Evolutionary conservation across 768 basidiomycete genomes (phyloP).

Genomic region (Russula dissimulans): DNA sequence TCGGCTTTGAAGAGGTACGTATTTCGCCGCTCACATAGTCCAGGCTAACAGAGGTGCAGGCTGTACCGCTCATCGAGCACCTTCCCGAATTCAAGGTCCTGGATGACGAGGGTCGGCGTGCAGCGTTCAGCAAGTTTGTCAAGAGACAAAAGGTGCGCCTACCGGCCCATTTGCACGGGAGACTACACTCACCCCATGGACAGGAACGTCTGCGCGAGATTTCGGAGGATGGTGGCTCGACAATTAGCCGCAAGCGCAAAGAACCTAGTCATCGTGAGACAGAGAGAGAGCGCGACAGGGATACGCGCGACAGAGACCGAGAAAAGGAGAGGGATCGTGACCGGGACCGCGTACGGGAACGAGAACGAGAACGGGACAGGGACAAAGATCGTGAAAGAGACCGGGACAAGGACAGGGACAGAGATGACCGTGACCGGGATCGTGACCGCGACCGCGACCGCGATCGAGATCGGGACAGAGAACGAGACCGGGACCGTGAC

Average conservation of each 20-base stretch:
- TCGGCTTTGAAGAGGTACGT: conserved; percentile 74
- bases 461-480: conserved; percentile 26
- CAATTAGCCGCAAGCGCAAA: conserved; percentile 72
- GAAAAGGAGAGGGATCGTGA: conserved; percentile 30
- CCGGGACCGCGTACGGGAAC: conserved; percentile 25
- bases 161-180: not conserved
- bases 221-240: conserved; percentile 76
- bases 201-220: conserved; percentile 70
- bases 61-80: conserved; percentile 66
- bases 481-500: conserved; percentile 27
- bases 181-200: not conserved
- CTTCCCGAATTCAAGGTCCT: conserved; percentile 82
- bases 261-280: conserved; percentile 41
- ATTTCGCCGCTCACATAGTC: not conserved
- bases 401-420: conserved; percentile 1
- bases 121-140: conserved; percentile 81
- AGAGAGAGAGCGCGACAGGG: conserved; percentile 27
- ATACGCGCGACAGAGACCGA: conserved; percentile 32
- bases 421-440: conserved; percentile 16
- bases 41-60: conserved; percentile 33
- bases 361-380: conserved; percentile 21
- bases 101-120: conserved; percentile 72
- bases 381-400: conserved; percentile 20
- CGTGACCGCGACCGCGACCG: conserved; percentile 16
- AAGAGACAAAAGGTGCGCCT: conserved; percentile 74